Evolutionary conservation across 768 basidiomycete species (phyloP).

Genomic region (Trichaptum fuscoviolaceum): DNA sequence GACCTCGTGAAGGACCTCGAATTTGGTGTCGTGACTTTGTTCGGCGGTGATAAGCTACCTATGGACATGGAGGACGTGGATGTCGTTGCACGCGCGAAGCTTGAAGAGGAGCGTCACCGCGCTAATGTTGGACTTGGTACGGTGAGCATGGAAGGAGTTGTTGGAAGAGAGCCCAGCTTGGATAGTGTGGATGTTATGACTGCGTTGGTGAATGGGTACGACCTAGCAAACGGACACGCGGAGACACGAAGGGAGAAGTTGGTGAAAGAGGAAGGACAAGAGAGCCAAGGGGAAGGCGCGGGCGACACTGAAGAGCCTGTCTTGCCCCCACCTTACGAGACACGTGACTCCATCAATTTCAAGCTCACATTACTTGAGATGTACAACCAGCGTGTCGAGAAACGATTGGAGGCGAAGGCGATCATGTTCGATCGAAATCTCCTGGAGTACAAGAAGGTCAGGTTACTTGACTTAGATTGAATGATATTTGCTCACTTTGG

Average conservation of each 20-base stretch:
- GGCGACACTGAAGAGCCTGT: slow-evolving; percentile 59
- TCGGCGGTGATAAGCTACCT: slow-evolving; percentile 74
- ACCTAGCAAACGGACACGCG: slow-evolving; percentile 32
- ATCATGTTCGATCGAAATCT: slow-evolving; percentile 90
- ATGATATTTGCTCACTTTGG: slow-evolving; percentile 9
- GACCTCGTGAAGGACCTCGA: slow-evolving; percentile 93
- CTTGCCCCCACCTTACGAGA: slow-evolving; percentile 78
- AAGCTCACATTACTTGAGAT: slow-evolving; percentile 88
- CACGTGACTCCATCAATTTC: slow-evolving; percentile 74
- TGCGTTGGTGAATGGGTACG: slow-evolving; percentile 27
- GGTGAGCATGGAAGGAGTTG: slow-evolving; percentile 17
- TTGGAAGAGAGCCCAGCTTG: slow-evolving; percentile 17
- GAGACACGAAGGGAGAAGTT: slow-evolving; percentile 9
- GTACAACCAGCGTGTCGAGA: slow-evolving; percentile 85
- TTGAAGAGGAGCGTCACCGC: slow-evolving; percentile 35
- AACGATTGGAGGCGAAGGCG: slow-evolving; percentile 77
- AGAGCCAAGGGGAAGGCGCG: slow-evolving; percentile 44
- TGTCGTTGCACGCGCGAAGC: slow-evolving; percentile 46
- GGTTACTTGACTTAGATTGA: slow-evolving; percentile 15
- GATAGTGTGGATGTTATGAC: slow-evolving; percentile 27
- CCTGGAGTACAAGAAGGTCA: slow-evolving; percentile 90
- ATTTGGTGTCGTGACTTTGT: slow-evolving; percentile 83
- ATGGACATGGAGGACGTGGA: slow-evolving; percentile 78
- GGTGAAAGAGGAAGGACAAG: slow-evolving; percentile 13
- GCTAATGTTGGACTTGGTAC: slow-evolving; percentile 9